These are phyloP conservation scores for Lactarius akahatsu DNA, from an alignment of 768 basidiomycete genomes.

Conservation along the genomic window DNA sequence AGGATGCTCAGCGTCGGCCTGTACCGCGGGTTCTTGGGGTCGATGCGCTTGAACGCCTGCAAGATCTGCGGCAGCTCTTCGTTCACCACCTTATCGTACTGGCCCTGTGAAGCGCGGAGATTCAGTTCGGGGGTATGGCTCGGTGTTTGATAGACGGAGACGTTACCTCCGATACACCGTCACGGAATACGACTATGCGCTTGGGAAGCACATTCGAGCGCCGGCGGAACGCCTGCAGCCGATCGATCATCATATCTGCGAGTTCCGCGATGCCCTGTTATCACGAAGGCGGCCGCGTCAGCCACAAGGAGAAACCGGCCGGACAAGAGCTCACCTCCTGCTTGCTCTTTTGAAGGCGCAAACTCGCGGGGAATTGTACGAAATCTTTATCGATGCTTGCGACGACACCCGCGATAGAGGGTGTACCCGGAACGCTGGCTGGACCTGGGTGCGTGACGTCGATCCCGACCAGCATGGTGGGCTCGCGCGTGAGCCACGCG, in stretches of 20 bases:
- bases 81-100: conserved; percentile 60
- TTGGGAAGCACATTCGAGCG: conserved; percentile 55
- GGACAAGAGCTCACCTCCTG: conserved; percentile 36
- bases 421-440: conserved; percentile 63
- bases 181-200: conserved; percentile 70
- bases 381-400: conserved; percentile 69
- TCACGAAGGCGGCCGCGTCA: background rate
- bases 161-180: conserved; percentile 77
- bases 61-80: conserved; percentile 64
- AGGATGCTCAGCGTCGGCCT: conserved; percentile 65
- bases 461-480: conserved; percentile 83
- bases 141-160: conserved; percentile 5
- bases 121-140: background rate
- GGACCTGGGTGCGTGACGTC: conserved; percentile 83
- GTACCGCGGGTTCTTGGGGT: conserved; percentile 49
- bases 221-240: conserved; percentile 55
- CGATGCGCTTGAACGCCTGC: conserved; percentile 56
- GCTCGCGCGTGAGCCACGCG: conserved; percentile 61
- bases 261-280: conserved; percentile 71
- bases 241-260: conserved; percentile 65
- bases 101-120: conserved; percentile 49
- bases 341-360: conserved; percentile 62
- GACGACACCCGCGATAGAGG: conserved; percentile 82
- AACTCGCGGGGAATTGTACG: conserved; percentile 74
- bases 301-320: background rate